Base-by-base conservation (phyloP, 345 rosid genomes). In the Garcia nutans region DNA sequence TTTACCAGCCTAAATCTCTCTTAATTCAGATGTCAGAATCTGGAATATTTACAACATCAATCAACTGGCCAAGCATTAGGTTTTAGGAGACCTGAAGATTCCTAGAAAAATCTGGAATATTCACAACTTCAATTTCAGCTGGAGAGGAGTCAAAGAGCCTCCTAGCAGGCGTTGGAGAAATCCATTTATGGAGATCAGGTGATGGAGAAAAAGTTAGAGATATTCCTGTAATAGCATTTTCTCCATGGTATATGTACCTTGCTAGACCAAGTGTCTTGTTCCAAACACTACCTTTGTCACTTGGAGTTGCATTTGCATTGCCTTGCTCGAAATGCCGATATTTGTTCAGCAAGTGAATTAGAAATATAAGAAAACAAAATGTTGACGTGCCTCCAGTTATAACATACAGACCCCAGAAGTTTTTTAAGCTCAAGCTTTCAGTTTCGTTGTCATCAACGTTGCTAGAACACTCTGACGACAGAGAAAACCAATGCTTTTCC, bases 361-460 rank as follows among this genome's bases (percentile, higher is more conserved):
- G 70, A 60, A 71, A 78, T 28, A 82, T n/a, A 23, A 89, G 75
- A 33, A 77, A 74, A 78, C 89, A 86, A 37, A 80, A 55, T 0
- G 83, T 69, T 55, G 93, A 87, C 31, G 81, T 78, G 16, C 62
- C 79, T n/a, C 82, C 83, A 31, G 84, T 78, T 65, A 76, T 12
- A 26, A 80, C 33, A 64, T 59, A 86, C 65, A 89, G 85, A 65
- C 80, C 88, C 88, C 82, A 85, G 82, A 89, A 89, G 71, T 82
- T 82, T 20, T 31, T 57, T 23, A 87, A 74, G 60, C 77, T 78
- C 73, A 89, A 76, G 56, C 78, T 84, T 62, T 75, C 74, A 10
- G 82, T 55, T 52, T 23, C 19, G 8, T 54, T 37, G 9, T 77
- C 75, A 16, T 68, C 73, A 71, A 68, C 60, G 13, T 71, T 64